A percentile compares a stretch with the other conserved stretches of the same genome.
Evolutionary conservation across 495 filamentous ascomycete genomes (phyloP).

Genomic region (Cercophora scortea): DNA sequence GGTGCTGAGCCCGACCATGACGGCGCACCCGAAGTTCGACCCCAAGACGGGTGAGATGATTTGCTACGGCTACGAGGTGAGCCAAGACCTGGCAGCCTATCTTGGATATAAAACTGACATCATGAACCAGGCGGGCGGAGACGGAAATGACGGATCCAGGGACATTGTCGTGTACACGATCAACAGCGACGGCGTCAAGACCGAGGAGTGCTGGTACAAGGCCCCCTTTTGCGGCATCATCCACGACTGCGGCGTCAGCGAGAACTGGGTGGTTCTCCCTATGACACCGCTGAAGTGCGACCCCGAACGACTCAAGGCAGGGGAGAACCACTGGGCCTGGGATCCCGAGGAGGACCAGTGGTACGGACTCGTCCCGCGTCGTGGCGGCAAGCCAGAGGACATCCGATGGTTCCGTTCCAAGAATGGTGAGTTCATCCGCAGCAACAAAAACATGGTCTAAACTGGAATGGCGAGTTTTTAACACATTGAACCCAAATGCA

Average conservation of each 20-base stretch:
- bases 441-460: too few relatives aligned
- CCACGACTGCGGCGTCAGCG: conserved; percentile 42
- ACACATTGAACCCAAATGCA: too few relatives aligned
- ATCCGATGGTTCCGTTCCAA: too few relatives aligned
- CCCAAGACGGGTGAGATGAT: conserved; percentile 45
- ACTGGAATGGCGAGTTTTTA: too few relatives aligned
- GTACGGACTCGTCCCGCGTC: too few relatives aligned
- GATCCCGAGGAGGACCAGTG: too few relatives aligned
- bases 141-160: conserved; percentile 28
- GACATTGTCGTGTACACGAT: conserved; percentile 40
- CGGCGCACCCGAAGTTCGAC: conserved; percentile 51
- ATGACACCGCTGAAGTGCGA: conserved; percentile 27
- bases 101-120: background rate
- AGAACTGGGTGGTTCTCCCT: conserved; percentile 44
- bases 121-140: conserved; percentile 24
- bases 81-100: background rate
- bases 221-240: conserved; percentile 43
- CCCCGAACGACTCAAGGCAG: too few relatives aligned
- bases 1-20: conserved; percentile 42
- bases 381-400: too few relatives aligned
- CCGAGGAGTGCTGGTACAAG: conserved; percentile 34
- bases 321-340: too few relatives aligned
- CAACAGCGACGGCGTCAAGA: conserved; percentile 27
- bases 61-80: conserved; percentile 41
- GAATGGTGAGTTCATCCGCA: too few relatives aligned